phyloP scores from a whole-genome alignment of 148 eudicot species.

The Camellia lanceoleosa region DNA sequence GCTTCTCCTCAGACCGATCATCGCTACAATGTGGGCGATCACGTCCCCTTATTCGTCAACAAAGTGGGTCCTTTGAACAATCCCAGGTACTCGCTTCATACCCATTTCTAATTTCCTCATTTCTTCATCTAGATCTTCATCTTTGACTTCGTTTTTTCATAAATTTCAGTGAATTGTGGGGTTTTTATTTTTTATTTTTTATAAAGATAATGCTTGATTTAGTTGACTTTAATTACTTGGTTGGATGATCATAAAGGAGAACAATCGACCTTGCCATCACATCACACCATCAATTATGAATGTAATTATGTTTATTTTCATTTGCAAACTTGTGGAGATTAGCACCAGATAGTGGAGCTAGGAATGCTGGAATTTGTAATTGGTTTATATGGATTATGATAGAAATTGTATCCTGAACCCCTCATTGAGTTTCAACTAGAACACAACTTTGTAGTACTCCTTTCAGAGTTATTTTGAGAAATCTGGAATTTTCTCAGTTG shows the following conservation, averaged over 20 bases:
- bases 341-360: not conserved
- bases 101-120: not conserved
- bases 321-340: not conserved
- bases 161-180: not conserved
- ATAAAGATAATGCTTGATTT: not conserved
- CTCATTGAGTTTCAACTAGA: not conserved
- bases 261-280: not conserved
- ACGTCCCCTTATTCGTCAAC: constrained; percentile 62
- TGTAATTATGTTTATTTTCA: not conserved
- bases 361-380: not conserved
- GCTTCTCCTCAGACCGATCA: constrained; percentile 31
- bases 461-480: not conserved
- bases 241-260: not conserved
- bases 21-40: constrained; percentile 74
- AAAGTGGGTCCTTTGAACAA: constrained; percentile 76
- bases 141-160: not conserved
- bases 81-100: constrained; percentile 57
- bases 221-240: not conserved
- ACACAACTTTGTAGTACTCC: not conserved
- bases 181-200: not conserved
- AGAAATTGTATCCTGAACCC: not conserved
- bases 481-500: no score
- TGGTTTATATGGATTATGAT: not conserved
- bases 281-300: not conserved
- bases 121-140: not conserved